Base-by-base conservation (phyloP, 164 flowering plant genomes). In the Piper betle region DNA sequence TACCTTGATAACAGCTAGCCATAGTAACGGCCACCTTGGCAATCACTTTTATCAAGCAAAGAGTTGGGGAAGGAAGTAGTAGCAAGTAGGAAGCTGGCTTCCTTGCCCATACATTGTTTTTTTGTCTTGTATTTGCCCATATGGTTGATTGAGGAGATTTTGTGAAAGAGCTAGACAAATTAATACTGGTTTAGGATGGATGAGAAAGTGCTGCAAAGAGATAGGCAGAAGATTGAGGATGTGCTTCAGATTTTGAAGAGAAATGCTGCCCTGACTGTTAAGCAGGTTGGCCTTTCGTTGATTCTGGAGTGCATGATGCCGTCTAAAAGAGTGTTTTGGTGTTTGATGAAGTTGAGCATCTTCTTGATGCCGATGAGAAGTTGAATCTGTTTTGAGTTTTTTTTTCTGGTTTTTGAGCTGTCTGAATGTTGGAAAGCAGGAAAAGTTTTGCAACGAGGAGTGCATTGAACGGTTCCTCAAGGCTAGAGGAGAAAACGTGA, bases 391-490 rank as follows among this genome's bases (percentile, higher is more conserved):
- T n/a, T n/a, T n/a, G n/a, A n/a, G n/a, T n/a, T n/a, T n/a, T n/a
- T n/a, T n/a, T n/a, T n/a, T n/a, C 15, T 5, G 33, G 12, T 6
- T 42, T 12, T 62, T 25, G 7, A 63, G 20, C 48, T 52, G 33
- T 61, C n/a, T 43, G 42, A 39, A 39, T 17, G 2, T 64, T 19
- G 59, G 3, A n/a, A 17, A n/a, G 10, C 83, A 94, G 99, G 97
- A 91, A 88, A 91, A 94, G 73, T 94, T 82, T 69, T 91, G 99
- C 69, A 81, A 74, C 77, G 65, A 59, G 6, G 91, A 77, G 37
- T 94, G 97, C 66, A 87, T 88, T 25, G 87, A 81, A 61, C 61
- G 99, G 68, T 91, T 94, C 71, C 67, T 94, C 73, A 85, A 75
- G 70, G 75, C 87, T 4, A 94, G 83, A 82, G 93, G 95, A 1